Base-by-base conservation (phyloP, 2,329 filamentous ascomycete genomes). In the Aspergillus pseudoviridinutans region DNA sequence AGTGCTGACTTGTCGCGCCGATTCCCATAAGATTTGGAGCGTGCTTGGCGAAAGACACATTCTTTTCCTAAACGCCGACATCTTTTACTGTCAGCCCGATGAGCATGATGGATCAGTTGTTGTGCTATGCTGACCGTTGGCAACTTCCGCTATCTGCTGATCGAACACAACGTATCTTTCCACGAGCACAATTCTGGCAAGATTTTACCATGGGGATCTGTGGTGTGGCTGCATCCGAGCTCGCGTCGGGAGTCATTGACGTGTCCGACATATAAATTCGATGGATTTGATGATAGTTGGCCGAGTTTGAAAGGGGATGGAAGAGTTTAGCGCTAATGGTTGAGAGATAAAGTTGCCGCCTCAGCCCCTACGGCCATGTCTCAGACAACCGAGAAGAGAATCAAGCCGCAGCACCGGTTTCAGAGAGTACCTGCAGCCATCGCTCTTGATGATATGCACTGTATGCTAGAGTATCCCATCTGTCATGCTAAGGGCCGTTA, bases 31-130 rank as follows among this genome's bases (percentile, higher is more conserved):
- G 65, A 71, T 28, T 72, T 69, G 53, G 72, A 68, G 42, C 68
- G 65, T 7, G 71, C 68, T 46, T 72, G 68, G 6, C 74, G 70
- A 53, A 71, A 74, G 2, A 70, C 58, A 55, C 74, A 76, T 50
- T 71, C 64, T 55, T 74, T 74, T 22, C 68, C 65, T 27, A 76
- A 61, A 20, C 75, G 71, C 29, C 63, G 62, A 49, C 74, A 76
- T 57, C 74, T 75, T 49, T 47, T 3, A 4, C 20, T 32, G 3
- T 55, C 10, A 41, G 27, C 42, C 12, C 24, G 7, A 47, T 3
- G 24, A 10, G 3, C 3, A 14, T 9, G 3, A 7, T 14, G 3
- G 14, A 38, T 38, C 6, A 17, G 14, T 17, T 38, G 14, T 38
- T 6, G 6, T 17, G 38, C 28, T 27, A 9, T 20, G 5, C 51